Evolutionary conservation across 148 eudicot genomes (phyloP).

Genomic region (Rhododendron ferrugineum): DNA sequence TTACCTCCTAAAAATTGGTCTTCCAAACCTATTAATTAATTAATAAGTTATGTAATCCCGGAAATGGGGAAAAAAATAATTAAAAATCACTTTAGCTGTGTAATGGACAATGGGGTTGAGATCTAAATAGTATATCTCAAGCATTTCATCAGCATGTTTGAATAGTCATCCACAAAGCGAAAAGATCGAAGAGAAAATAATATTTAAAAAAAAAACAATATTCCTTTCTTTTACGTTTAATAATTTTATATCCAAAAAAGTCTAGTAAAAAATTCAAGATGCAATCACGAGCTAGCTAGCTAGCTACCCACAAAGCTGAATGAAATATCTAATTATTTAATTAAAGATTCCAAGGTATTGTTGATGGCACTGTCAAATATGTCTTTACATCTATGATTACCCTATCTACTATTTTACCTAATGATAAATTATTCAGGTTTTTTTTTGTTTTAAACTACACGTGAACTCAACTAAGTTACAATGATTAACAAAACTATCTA

Average conservation of each 20-base stretch:
- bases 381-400: constrained; percentile 13
- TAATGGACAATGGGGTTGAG: neutral
- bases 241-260: neutral
- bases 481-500: neutral
- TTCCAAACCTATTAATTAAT: neutral
- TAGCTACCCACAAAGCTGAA: neutral
- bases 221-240: neutral
- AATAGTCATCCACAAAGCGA: neutral
- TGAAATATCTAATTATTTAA: too few relatives aligned
- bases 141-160: neutral
- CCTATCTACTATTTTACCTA: neutral
- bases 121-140: neutral
- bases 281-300: neutral
- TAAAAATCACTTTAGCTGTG: neutral
- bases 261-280: neutral
- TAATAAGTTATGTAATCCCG: neutral
- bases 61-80: neutral
- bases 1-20: neutral
- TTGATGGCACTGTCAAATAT: neutral
- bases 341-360: neutral
- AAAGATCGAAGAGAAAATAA: neutral
- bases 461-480: neutral
- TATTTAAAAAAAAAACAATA: neutral
- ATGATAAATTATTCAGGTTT: neutral
- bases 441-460: neutral